Percentiles rank a stretch among this genome's conserved stretches.
Evolutionary conservation across 495 filamentous ascomycete genomes (phyloP).

Genomic region (Aspergillus sclerotioniger): DNA sequence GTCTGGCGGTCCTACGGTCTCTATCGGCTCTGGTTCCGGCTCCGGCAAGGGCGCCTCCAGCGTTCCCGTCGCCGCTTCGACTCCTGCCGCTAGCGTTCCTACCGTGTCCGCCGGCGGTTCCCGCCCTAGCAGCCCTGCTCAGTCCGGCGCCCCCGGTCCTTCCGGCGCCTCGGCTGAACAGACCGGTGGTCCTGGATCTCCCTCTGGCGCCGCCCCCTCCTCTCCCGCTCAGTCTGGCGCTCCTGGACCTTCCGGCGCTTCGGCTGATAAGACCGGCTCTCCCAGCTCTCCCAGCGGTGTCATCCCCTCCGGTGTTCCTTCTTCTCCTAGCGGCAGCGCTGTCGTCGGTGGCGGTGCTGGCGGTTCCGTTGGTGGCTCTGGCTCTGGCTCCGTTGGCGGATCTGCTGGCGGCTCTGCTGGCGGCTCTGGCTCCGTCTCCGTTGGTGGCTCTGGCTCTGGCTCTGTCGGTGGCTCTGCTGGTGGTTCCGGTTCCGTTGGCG

Average conservation of each 20-base stretch:
- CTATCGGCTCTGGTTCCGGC: slow-evolving; percentile 19
- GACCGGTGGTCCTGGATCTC: not conserved
- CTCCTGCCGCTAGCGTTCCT: slow-evolving; percentile 12
- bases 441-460: slow-evolving; percentile 11
- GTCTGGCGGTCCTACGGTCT: slow-evolving; percentile 21
- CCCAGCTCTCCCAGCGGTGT: not conserved
- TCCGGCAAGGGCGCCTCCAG: slow-evolving; percentile 16
- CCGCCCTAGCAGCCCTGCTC: not conserved
- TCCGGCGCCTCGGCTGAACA: not conserved
- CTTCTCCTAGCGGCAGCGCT: slow-evolving; percentile 1
- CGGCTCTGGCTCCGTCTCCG: slow-evolving; percentile 6
- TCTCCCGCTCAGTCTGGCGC: slow-evolving; percentile 8
- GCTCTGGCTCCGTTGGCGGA: slow-evolving; percentile 13
- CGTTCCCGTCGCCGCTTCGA: slow-evolving; percentile 9
- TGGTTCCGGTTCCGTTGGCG: not conserved
- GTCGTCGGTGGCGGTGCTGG: slow-evolving; percentile 9
- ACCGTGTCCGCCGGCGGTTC: not conserved
- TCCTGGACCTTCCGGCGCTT: not conserved
- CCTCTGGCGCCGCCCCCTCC: slow-evolving; percentile 4
- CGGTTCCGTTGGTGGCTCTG: slow-evolving; percentile 5
- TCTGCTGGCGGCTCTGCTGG: slow-evolving; percentile 7
- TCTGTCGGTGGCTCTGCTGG: not conserved
- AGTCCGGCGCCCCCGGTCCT: not conserved
- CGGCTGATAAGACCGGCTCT: slow-evolving; percentile 5
- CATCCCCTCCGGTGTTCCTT: slow-evolving; percentile 1